Percentiles rank a stretch among this genome's conserved stretches.
Conservation (phyloP, 73 alveolate genomes). For the Paramecium sonneborni region DNA sequence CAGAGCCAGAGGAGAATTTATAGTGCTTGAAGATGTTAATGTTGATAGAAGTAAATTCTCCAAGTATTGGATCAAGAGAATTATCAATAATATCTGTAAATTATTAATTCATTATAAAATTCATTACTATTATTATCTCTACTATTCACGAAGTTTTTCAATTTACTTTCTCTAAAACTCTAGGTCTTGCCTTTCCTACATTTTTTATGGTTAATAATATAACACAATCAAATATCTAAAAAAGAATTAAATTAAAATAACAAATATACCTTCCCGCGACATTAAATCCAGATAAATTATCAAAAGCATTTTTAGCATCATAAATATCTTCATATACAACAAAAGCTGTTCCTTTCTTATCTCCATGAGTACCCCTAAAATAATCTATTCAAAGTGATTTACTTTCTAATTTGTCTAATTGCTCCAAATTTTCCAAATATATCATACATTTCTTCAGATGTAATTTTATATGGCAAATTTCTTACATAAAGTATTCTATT, state of each 20-base stretch:
- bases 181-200: constrained; percentile 53
- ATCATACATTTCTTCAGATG: constrained; percentile 98
- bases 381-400: not conserved
- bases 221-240: constrained; percentile 62
- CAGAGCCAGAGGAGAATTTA: not conserved
- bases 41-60: not conserved
- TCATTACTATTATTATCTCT: constrained; percentile 44
- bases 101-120: constrained; percentile 19
- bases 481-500: constrained; percentile 88
- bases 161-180: constrained; percentile 54
- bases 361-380: constrained; percentile 89
- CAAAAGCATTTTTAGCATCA: constrained; percentile 99
- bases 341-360: constrained; percentile 97
- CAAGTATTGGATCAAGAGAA: not conserved
- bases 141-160: constrained; percentile 51
- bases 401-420: constrained; percentile 95
- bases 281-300: constrained; percentile 94
- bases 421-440: constrained; percentile 99
- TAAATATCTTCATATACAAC: constrained; percentile 97
- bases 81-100: not conserved
- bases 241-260: not conserved
- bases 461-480: constrained; percentile 96
- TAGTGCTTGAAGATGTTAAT: not conserved
- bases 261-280: constrained; percentile 92
- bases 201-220: constrained; percentile 64